phyloP scores from a whole-genome alignment of 345 rosid genomes.

The Erysimum cheiranthoides region DNA sequence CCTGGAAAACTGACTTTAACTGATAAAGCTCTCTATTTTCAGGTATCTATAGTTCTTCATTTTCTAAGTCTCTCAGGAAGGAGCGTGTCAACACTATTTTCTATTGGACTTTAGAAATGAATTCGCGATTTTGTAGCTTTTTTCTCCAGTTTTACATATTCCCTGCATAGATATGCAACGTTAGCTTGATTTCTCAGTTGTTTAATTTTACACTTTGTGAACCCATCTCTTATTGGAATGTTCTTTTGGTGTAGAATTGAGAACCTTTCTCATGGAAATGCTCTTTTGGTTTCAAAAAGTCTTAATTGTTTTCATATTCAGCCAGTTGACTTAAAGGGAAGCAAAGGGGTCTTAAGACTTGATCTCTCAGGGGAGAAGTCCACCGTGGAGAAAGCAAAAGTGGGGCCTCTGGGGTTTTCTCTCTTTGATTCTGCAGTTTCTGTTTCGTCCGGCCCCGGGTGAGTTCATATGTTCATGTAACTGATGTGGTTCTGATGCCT shows the following conservation, averaged over 20 bases:
- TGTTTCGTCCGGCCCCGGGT: slow-evolving; percentile 71
- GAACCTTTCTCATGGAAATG: slow-evolving; percentile 6
- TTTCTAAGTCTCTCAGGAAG: not conserved
- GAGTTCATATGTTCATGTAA: slow-evolving; percentile 48
- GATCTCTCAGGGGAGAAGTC: slow-evolving; percentile 71
- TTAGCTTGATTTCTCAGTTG: slow-evolving; percentile 22
- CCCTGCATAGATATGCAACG: slow-evolving; percentile 3
- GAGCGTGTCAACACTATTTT: not conserved
- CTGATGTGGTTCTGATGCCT: slow-evolving; percentile 12
- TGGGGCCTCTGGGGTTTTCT: slow-evolving; percentile 83
- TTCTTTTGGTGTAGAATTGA: slow-evolving; percentile 13
- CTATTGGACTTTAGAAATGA: not conserved
- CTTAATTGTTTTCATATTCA: slow-evolving; percentile 43
- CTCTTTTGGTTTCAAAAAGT: slow-evolving; percentile 12
- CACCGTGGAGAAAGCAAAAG: slow-evolving; percentile 77
- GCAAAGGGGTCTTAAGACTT: slow-evolving; percentile 64
- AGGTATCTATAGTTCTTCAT: slow-evolving; percentile 56
- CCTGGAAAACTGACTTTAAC: slow-evolving; percentile 91
- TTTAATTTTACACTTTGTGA: not conserved
- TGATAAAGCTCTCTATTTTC: slow-evolving; percentile 85
- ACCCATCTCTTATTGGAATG: not conserved
- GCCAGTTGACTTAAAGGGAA: slow-evolving; percentile 66
- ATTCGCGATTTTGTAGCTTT: too few species aligned
- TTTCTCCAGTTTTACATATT: slow-evolving; percentile 1
- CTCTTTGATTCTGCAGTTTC: slow-evolving; percentile 92